phyloP scores from a whole-genome alignment of 2,329 filamentous ascomycete species.

The Dendryphion nanum region DNA sequence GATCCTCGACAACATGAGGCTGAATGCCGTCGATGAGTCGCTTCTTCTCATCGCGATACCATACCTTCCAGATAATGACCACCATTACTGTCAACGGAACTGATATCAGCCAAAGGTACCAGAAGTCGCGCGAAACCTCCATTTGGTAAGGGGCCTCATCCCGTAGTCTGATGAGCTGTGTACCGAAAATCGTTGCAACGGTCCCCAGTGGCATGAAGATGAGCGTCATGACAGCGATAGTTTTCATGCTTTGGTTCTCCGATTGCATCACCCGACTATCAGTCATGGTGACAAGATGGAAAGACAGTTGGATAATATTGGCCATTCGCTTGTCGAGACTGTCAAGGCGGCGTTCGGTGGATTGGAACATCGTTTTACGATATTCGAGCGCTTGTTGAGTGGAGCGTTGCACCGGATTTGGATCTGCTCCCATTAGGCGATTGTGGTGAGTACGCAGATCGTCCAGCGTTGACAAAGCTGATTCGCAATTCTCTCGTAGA shows the following conservation, averaged over 20 bases:
- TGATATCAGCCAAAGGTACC: conserved; percentile 28
- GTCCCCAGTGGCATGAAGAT: conserved; percentile 45
- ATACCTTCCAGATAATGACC: conserved; percentile 19
- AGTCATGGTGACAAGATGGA: conserved; percentile 41
- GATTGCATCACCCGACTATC: conserved; percentile 37
- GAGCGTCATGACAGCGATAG: conserved; percentile 45
- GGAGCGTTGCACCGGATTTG: conserved; percentile 8
- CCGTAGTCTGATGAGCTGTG: conserved; percentile 25
- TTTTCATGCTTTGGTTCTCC: conserved; percentile 47
- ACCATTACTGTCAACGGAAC: conserved; percentile 22
- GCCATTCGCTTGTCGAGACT: conserved; percentile 38
- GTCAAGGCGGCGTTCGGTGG: conserved; percentile 31
- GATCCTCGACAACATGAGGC: too few species aligned
- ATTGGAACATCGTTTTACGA: conserved; percentile 31
- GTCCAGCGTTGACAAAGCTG: too few species aligned
- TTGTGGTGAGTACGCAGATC: too few species aligned
- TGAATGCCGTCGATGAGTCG: conserved; percentile 1
- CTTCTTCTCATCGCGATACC: conserved; percentile 19
- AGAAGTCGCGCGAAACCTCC: conserved; percentile 27
- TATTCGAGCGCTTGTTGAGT: conserved; percentile 26
- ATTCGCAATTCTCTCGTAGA: too few species aligned
- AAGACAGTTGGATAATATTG: conserved; percentile 41
- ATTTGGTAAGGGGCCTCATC: conserved; percentile 19
- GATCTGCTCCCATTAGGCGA: conserved; percentile 6
- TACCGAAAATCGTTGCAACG: conserved; percentile 28